Base-by-base conservation (phyloP, 352 stramenopile genomes). In the Aphanomyces cochlioides region DNA sequence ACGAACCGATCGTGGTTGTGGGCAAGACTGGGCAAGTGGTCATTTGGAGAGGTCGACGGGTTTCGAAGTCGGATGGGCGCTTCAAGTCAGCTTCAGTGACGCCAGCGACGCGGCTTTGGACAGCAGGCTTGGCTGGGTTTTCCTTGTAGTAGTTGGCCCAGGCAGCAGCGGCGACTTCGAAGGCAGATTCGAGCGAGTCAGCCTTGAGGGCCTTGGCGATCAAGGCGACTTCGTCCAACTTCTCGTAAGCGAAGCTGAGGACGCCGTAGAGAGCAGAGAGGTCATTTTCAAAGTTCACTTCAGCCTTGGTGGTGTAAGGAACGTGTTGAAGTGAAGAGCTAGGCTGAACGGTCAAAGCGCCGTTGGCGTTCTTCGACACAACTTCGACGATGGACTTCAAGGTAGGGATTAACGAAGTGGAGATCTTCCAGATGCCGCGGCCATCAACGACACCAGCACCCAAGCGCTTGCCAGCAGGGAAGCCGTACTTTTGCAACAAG, bases 1-100 rank as follows among this genome's bases (percentile, higher is more conserved):
- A 97, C 64, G 90, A 97, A 19, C 92, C 92, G 70, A 98, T 97
- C 7, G 88, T 96, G n/a, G 92, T 98, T 10, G 92, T 98, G 10
- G 92, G 91, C 39, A 97, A 75, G 57, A 96, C 68, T 7, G 90
- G 90, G 41, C 89, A 72, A 4, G 75, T 78, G 69, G 90, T 78
- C 7, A 87, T 75, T 78, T 96, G 89, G 56, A 73, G 75, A 13
- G 79, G 81, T 39, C 88, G 83, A 57, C 92, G 89, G 70, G 88
- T 79, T 4, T 79, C 77, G 73, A 96, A 98, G 38, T 80, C 75
- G 58, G 89, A 90, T 45, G 79, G 75, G n/a, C 92, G 89, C 72
- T 82, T 75, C 72, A 97, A 93, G 69, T 96, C 90, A 1, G 74
- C 74, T 40, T 87, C 77, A 19, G 80, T 87, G 13, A 97, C 78